Base-by-base conservation (phyloP, 177 flowering plant species). In the Vitis hybrid region DNA sequence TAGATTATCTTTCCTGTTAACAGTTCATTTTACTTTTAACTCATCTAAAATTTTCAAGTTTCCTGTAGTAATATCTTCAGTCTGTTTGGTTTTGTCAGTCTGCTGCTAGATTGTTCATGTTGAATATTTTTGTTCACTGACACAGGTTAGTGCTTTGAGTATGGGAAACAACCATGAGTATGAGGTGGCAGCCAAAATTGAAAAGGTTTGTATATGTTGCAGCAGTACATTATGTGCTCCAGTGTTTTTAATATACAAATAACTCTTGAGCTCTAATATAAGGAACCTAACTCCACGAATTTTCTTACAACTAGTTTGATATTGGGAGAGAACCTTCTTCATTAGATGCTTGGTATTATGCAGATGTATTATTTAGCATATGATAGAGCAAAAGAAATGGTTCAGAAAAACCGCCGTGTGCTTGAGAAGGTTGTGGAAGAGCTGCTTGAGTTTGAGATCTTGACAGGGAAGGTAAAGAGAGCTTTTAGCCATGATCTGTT, bases 121-220 rank as follows among this genome's bases (percentile, higher is more conserved):
- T 73, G 61, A 26, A 20, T 79, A 20, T 68, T 59, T 65, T 59
- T 69, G 57, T 72, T 65, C 15, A 3, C 45, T 81, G 72, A 45
- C 55, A 55, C 82, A 94, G 98, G 81, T 31, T 29, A 73, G 87
- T 50, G 77, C 93, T 55, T 76, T 91, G 80, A 94, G 94, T 70
- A 90, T 94, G 97, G 97, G 98, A 20, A 74, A 90, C 78, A 79
- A 83, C 67, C 82, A 86, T 73, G 92, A 92, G 68, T 81, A 64
- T 77, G 95, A 88, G 77, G 84, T 91, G 80, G 97, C 95, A 58
- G 80, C 85, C 65, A 92, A 88, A 88, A 90, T 92, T 78, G 95
- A 92, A 76, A 87, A 84, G 91, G 98, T 87, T 76, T 67, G 74
- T 66, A 13, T 61, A 63, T 67, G 6, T 69, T 66, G 57, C 56